Percentiles rank a stretch among this genome's conserved stretches.
phyloP scores from a whole-genome alignment of 1,284 basidiomycete species.

The Flammula alnicola region DNA sequence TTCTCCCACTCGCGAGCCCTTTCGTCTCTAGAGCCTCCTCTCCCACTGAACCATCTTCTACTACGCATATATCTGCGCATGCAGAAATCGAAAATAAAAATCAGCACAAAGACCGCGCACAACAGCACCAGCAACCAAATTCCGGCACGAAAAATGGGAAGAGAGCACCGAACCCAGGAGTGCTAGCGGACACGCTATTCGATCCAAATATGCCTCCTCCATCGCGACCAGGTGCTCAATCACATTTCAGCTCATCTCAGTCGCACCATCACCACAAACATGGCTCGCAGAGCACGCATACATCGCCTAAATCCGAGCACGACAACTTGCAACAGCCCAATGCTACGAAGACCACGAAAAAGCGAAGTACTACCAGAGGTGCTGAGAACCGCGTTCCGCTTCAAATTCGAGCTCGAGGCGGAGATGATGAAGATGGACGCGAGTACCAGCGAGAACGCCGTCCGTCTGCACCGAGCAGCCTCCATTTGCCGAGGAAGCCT shows the following conservation, averaged over 20 bases:
- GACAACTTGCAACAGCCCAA: background rate
- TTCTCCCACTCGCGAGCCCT: slow-evolving; percentile 45
- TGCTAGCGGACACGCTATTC: too few relatives aligned
- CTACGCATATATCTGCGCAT: slow-evolving; percentile 14
- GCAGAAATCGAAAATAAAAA: background rate
- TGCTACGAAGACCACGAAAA: background rate
- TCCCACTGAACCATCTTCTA: slow-evolving; percentile 7
- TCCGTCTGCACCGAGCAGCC: slow-evolving; percentile 24
- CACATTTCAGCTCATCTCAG: background rate
- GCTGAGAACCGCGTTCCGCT: background rate
- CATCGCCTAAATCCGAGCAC: background rate
- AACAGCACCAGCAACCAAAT: background rate
- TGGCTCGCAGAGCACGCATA: background rate
- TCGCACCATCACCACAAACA: background rate
- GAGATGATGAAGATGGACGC: background rate
- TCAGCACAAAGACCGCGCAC: background rate
- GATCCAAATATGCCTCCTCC: background rate
- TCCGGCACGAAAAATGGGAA: background rate
- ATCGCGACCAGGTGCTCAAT: background rate
- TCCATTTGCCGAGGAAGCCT: slow-evolving; percentile 8
- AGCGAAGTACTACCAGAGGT: background rate
- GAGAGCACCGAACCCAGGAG: too few relatives aligned
- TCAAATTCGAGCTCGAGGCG: too few relatives aligned
- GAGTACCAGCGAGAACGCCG: slow-evolving; percentile 10
- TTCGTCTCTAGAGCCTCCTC: slow-evolving; percentile 44